Conservation (phyloP, 164 flowering plant species). For the Stephania yunnanensis region DNA sequence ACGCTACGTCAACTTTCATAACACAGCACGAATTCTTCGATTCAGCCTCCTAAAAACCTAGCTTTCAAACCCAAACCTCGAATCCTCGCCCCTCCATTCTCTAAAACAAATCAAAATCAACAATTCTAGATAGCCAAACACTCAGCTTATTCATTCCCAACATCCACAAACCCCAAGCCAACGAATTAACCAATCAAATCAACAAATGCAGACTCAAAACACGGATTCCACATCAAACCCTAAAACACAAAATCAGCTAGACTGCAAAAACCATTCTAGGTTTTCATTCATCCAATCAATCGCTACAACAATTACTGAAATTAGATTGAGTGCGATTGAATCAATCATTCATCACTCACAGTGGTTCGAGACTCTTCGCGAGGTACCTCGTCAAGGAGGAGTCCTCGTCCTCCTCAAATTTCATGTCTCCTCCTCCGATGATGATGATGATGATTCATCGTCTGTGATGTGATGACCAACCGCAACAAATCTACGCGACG, state of each 20-base stretch:
- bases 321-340: background rate
- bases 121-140: background rate
- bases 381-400: constrained; percentile 23
- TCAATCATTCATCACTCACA: constrained; percentile 19
- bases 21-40: background rate
- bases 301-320: background rate
- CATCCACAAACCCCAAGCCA: background rate
- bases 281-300: background rate
- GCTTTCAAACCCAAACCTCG: background rate
- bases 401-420: constrained; percentile 19
- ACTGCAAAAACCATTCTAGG: background rate
- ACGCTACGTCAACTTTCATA: background rate
- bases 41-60: background rate
- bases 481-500: constrained; percentile 7
- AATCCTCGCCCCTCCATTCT: background rate
- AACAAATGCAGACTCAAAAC: background rate
- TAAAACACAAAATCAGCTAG: background rate
- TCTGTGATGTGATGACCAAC: background rate
- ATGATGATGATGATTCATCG: constrained; percentile 11
- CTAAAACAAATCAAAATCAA: background rate
- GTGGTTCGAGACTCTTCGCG: constrained; percentile 26
- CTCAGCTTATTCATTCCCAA: background rate
- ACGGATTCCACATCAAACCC: background rate
- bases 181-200: background rate
- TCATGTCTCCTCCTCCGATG: constrained; percentile 17